Conservation (phyloP, 2,329 filamentous ascomycete genomes). For the Coleophoma eucalyptorum region DNA sequence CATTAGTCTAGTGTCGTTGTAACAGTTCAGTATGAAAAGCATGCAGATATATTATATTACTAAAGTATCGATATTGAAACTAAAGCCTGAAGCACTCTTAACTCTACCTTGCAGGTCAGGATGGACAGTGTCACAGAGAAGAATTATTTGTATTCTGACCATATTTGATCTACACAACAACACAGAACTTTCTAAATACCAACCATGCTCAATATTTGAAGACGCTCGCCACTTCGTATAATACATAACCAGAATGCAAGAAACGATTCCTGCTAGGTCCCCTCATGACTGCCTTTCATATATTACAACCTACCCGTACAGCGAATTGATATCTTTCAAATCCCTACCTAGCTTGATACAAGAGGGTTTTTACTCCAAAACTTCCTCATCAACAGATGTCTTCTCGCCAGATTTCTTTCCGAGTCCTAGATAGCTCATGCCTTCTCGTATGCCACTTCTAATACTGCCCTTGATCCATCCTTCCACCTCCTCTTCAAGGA, state of each 20-base stretch:
- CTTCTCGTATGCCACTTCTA: constrained; percentile 39
- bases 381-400: neutral
- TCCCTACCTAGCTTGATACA: neutral
- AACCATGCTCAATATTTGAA: too few relatives aligned
- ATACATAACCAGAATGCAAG: neutral
- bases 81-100: too few relatives aligned
- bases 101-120: too few relatives aligned
- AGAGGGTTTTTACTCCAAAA: constrained; percentile 3
- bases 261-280: neutral
- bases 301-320: too few relatives aligned
- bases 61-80: too few relatives aligned
- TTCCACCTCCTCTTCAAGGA: constrained; percentile 66
- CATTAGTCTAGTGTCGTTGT: too few relatives aligned
- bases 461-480: constrained; percentile 63
- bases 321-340: constrained; percentile 3
- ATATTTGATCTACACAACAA: too few relatives aligned
- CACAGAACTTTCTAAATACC: too few relatives aligned
- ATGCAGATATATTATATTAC: too few relatives aligned
- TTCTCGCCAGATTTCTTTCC: constrained; percentile 15
- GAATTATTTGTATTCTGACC: too few relatives aligned
- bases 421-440: constrained; percentile 14
- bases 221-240: neutral
- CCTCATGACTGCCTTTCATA: neutral
- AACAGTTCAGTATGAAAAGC: too few relatives aligned
- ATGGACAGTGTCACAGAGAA: too few relatives aligned